phyloP scores from a whole-genome alignment of 2,329 filamentous ascomycete species.

The Aspergillus versicolor region DNA sequence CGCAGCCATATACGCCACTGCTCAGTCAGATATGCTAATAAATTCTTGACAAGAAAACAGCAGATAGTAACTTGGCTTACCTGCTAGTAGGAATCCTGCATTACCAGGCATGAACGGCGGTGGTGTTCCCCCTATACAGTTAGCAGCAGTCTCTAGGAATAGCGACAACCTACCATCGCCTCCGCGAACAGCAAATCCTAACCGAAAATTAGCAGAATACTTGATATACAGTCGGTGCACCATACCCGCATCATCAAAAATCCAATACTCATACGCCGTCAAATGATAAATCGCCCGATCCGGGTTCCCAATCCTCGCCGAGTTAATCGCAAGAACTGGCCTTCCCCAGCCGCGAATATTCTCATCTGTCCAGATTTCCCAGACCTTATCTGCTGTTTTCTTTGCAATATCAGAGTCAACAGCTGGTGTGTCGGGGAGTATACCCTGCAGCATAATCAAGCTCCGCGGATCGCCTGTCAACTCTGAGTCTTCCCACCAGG shows the following conservation, averaged over 20 bases:
- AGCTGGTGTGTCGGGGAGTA: constrained; percentile 12
- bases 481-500: constrained; percentile 13
- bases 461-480: constrained; percentile 15
- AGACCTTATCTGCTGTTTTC: constrained; percentile 12
- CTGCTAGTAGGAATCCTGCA: constrained; percentile 14
- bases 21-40: too few species aligned
- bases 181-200: constrained; percentile 16
- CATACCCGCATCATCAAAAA: constrained; percentile 17
- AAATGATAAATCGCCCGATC: constrained; percentile 13
- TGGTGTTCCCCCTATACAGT: constrained; percentile 9
- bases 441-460: constrained; percentile 17
- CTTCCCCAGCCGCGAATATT: constrained; percentile 18
- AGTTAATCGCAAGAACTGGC: constrained; percentile 16
- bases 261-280: constrained; percentile 16
- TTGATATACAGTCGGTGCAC: rapidly evolving
- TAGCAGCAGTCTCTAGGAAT: neutral
- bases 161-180: constrained; percentile 5
- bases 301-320: constrained; percentile 11
- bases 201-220: neutral
- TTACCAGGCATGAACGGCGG: constrained; percentile 19
- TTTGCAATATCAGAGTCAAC: constrained; percentile 5
- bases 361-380: constrained; percentile 14
- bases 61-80: constrained; percentile 2
- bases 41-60: too few species aligned
- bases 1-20: constrained; percentile 18